Evolutionary conservation across 331 rosid genomes (phyloP).

Genomic region (Quercus phellos): DNA sequence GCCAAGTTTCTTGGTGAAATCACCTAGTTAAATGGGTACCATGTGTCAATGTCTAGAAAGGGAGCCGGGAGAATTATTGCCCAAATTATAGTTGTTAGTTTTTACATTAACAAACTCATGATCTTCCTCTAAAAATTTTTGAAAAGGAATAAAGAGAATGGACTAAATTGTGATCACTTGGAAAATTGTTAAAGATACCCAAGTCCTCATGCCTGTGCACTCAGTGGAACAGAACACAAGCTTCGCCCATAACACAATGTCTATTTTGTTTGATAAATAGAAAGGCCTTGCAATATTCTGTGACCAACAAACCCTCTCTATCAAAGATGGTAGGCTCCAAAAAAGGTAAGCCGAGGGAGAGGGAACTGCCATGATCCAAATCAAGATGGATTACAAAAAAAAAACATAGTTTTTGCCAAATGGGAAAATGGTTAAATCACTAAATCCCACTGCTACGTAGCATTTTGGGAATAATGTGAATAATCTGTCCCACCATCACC

Average conservation of each 20-base stretch:
- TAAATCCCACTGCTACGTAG: neutral
- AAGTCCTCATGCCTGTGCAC: too few relatives aligned
- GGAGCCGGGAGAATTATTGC: too few relatives aligned
- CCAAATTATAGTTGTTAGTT: too few relatives aligned
- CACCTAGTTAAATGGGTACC: too few relatives aligned
- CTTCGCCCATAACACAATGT: too few relatives aligned
- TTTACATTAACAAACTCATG: too few relatives aligned
- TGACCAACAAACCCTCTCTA: neutral
- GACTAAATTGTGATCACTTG: neutral
- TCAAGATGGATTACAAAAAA: neutral
- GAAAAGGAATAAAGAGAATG: too few relatives aligned
- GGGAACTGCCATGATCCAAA: neutral
- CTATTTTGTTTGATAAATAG: neutral
- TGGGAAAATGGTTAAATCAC: neutral
- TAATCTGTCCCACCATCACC: neutral
- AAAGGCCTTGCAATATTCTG: neutral
- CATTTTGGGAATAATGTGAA: neutral
- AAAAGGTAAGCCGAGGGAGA: neutral
- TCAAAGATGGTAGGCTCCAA: neutral
- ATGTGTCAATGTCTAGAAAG: too few relatives aligned
- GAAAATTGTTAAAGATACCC: neutral
- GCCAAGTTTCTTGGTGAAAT: rapidly evolving
- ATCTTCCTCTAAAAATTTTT: too few relatives aligned
- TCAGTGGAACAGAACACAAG: too few relatives aligned
- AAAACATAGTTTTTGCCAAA: neutral